phyloP scores from a whole-genome alignment of 2,329 filamentous ascomycete species.

The Chalaropsis ovoidea region DNA sequence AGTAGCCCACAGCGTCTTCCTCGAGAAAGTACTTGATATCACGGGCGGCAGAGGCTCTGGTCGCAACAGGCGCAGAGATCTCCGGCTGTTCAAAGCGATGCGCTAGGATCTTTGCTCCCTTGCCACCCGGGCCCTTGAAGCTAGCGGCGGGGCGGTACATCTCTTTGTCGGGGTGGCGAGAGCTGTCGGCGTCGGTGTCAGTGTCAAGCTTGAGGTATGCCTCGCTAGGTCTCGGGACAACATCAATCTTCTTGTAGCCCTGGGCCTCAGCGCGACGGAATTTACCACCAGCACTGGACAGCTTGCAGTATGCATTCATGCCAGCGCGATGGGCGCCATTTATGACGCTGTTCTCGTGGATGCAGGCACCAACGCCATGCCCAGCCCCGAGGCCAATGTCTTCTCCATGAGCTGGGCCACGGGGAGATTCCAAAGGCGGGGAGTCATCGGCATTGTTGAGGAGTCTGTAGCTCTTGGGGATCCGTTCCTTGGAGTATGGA shows the following conservation, averaged over 20 bases:
- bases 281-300: neutral
- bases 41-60: neutral
- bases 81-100: neutral
- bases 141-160: neutral
- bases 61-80: neutral
- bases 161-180: neutral
- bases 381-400: neutral
- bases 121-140: neutral
- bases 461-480: neutral
- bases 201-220: slow-evolving; percentile 1
- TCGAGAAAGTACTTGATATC: slow-evolving; percentile 13
- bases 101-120: neutral
- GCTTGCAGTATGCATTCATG: slow-evolving; percentile 9
- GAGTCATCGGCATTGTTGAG: neutral
- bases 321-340: neutral
- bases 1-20: neutral
- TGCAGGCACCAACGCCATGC: slow-evolving; percentile 2
- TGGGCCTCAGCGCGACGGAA: neutral
- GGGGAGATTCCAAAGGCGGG: neutral
- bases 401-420: neutral
- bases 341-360: slow-evolving; percentile 9
- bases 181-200: neutral
- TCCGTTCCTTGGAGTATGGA: neutral
- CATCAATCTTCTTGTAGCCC: slow-evolving; percentile 5
- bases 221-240: slow-evolving; percentile 3